Base-by-base conservation (phyloP, 441 rosid species). In the Sinapis alba region DNA sequence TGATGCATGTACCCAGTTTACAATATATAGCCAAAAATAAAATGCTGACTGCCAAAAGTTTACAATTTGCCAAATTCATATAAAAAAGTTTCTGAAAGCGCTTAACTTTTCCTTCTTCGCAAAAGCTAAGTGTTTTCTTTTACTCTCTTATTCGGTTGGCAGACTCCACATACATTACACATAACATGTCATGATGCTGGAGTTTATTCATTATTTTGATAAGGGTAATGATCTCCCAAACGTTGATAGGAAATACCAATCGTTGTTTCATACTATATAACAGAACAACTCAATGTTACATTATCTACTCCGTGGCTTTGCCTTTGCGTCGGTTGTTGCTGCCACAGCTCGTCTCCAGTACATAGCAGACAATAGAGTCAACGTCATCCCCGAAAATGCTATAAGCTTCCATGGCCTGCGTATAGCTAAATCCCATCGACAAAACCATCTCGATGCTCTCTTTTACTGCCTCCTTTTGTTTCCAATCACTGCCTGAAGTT, bases 371-470 rank as follows among this genome's bases (percentile, higher is more conserved):
- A 86, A 93, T 86, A 3, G 99, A 96, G 73, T 96, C 97, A 5
- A 91, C 94, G 15, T 96, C 97, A 11, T 96, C 99, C 11, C 98
- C 99, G 6, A 93, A 96, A 77, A 96, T 90, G 85, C 93, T 89
- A 82, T 90, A 89, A 1, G 99, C 99, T 83, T 93, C 96, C 1
- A 87, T 81, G 45, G 76, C 97, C 83, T 96, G 98, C 68, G 85
- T 69, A 73, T 96, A 93, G 82, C 89, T 89, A 84, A 96, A 96
- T 65, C 97, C 99, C 99, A 96, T 93, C 4, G 98, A 90, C 80
- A 96, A 72, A 62, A 96, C 84, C 75, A 89, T 81, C 83, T 86
- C 92, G 71, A 91, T 79, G 57, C 47, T 88, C 62, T 69, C 86
- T 66, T 73, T 20, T 10, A 74, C 82, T 3, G 47, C 78, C 32